Evolutionary conservation across 192 early-diverging fungal genomes (phyloP).

Genomic region (Podila minutissima): DNA sequence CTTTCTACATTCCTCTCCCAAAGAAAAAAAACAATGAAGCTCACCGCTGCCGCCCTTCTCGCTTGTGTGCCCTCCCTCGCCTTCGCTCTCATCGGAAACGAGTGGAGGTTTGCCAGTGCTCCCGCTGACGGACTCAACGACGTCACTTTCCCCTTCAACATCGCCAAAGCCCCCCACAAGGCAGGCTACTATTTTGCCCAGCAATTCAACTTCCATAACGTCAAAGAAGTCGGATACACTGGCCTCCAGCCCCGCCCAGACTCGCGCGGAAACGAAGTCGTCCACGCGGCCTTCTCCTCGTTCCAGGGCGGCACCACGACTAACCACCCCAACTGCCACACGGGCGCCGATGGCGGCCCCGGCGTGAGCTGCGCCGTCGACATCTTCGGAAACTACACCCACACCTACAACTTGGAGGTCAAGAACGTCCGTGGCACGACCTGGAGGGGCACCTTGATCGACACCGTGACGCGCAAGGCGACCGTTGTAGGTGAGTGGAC

Average conservation of each 20-base stretch:
- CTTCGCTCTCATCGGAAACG: too few species aligned
- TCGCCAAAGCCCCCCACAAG: too few species aligned
- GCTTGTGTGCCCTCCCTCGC: too few species aligned
- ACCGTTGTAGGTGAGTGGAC: conserved; percentile 1
- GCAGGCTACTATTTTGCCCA: too few species aligned
- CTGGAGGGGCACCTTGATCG: background rate
- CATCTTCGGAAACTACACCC: background rate
- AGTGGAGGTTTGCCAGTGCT: too few species aligned
- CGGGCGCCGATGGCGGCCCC: background rate
- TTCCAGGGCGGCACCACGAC: conserved; percentile 2
- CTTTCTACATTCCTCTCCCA: too few species aligned
- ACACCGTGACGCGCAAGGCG: background rate
- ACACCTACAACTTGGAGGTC: background rate
- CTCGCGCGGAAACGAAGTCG: background rate
- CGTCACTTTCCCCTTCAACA: too few species aligned
- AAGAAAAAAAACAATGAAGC: too few species aligned
- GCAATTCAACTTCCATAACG: background rate
- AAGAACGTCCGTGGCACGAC: background rate
- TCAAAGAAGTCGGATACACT: background rate
- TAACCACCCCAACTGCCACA: background rate
- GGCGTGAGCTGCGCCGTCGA: conserved; percentile 1
- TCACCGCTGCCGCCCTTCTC: too few species aligned
- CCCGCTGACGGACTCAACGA: too few species aligned
- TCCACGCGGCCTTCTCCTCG: conserved; percentile 2
- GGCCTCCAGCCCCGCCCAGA: conserved; percentile 9